These are phyloP conservation scores for Echria macrotheca DNA, from an alignment of 495 filamentous ascomycete species.

Conservation along the genomic window DNA sequence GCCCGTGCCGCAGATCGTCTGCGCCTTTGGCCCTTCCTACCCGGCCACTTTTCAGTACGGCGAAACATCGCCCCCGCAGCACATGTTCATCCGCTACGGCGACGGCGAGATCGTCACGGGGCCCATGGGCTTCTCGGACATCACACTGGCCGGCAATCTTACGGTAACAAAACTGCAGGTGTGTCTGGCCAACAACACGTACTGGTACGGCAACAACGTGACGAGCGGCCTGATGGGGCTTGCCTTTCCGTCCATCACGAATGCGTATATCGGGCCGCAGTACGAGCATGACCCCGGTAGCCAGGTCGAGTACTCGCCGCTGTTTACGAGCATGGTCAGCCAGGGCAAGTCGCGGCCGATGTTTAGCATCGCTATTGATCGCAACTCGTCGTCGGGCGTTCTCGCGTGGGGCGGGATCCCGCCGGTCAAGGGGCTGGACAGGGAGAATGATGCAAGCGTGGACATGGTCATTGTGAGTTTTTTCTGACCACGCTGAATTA, in stretches of 20 bases:
- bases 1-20: constrained; percentile 18
- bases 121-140: constrained; percentile 50
- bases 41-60: constrained; percentile 24
- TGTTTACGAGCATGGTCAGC: constrained; percentile 53
- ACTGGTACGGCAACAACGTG: constrained; percentile 41
- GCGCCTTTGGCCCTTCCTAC: constrained; percentile 25
- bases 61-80: constrained; percentile 28
- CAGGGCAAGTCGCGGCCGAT: constrained; percentile 48
- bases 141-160: constrained; percentile 51
- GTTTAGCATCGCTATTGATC: constrained; percentile 49
- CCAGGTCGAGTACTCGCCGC: constrained; percentile 45
- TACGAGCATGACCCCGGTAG: constrained; percentile 26
- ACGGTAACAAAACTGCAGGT: constrained; percentile 48
- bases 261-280: constrained; percentile 30
- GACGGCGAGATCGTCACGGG: constrained; percentile 54
- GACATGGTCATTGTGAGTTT: constrained; percentile 37
- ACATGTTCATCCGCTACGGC: constrained; percentile 56
- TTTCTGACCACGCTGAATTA: background rate
- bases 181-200: constrained; percentile 30
- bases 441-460: constrained; percentile 25
- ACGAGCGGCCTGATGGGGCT: constrained; percentile 58
- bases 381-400: constrained; percentile 35
- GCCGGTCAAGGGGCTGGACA: constrained; percentile 26
- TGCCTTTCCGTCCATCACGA: constrained; percentile 53
- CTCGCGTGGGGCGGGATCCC: constrained; percentile 51